These are phyloP conservation scores for Cladosporium sp. DNA, from an alignment of 2,329 filamentous ascomycete genomes.

Conservation along the genomic window DNA sequence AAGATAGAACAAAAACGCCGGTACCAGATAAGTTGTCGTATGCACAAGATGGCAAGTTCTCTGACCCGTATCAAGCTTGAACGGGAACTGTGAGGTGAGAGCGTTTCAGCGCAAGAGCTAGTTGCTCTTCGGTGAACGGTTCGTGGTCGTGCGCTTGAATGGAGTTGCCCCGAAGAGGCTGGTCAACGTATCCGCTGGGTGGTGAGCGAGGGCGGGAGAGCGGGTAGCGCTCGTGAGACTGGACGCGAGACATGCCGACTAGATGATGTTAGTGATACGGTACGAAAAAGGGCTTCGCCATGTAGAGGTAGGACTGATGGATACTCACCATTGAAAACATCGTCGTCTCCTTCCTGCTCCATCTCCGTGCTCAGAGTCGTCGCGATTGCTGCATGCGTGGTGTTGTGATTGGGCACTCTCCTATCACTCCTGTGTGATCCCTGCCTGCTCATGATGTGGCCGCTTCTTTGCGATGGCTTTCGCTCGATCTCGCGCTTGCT, in stretches of 20 bases:
- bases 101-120: constrained; percentile 40
- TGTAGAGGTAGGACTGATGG: not conserved
- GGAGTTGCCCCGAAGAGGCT: not conserved
- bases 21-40: not conserved
- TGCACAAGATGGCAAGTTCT: not conserved
- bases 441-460: not conserved
- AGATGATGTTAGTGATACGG: constrained; percentile 1
- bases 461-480: constrained; percentile 5
- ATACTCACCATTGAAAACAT: constrained; percentile 41
- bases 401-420: not conserved
- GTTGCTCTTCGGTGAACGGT: constrained; percentile 43
- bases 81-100: constrained; percentile 34
- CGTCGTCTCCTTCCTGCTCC: constrained; percentile 43
- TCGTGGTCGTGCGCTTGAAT: constrained; percentile 30
- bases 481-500: not conserved
- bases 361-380: constrained; percentile 32
- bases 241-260: constrained; percentile 34
- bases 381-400: constrained; percentile 18
- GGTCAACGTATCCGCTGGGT: not conserved
- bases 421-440: not conserved
- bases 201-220: constrained; percentile 12
- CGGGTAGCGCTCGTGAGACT: constrained; percentile 18
- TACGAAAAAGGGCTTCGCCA: not conserved
- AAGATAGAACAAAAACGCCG: not conserved
- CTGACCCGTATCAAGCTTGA: not conserved